Evolutionary conservation across 73 alveolate species (phyloP), one percentile per base, ranked within the genome.

Genomic region (Tetrahymena thermophila): DNA sequence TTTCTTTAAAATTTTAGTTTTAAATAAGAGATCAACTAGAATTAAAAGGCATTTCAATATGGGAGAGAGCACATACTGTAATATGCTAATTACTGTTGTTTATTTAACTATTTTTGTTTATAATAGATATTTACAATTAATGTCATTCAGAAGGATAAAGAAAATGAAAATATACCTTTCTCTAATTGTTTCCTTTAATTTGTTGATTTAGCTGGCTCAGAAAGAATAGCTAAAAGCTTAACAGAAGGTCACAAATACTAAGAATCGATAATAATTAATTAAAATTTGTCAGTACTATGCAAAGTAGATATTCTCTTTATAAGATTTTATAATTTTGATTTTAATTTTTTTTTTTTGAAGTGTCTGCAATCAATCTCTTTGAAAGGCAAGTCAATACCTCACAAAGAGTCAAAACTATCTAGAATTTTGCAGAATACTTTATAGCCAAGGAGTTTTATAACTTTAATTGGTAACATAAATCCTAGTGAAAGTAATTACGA

Each of bases 191-290:
- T 71, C 31, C n/a, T 95, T 17, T 85, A 95, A 85, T 95, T 95
- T 95, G 94, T 95, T n/a, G 97, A 95, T 93, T 95, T 95, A 56
- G 97, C 97, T 85, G 97, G 97, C 25, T 95, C 97, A 34, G 97
- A 95, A 85, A 95, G 97, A 95, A 94, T 95, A 8, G 97, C 97
- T 34, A 95, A 95, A 93, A 85, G 94, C 55, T 84, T 95, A 85
- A 95, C 97, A 23, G 97, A 95, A 95, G 95, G 95, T 34, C 85
- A 85, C 23, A 95, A 95, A 28, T 95, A 95, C 55, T 50, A 95
- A 95, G 97, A 95, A 95, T 85, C 97, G 1, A 95, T 95, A 21
- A 89, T 95, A 89, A 93, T 95, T 44, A 89, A 84, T 42, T 71
- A 71, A 71, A 71, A 71, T 31, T 71, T 71, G 40, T 71, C 89